A percentile compares a stretch with the other conserved stretches of the same genome.
These are phyloP conservation scores for Carallia pectinifolia DNA, from an alignment of 345 rosid species.

Conservation along the genomic window DNA sequence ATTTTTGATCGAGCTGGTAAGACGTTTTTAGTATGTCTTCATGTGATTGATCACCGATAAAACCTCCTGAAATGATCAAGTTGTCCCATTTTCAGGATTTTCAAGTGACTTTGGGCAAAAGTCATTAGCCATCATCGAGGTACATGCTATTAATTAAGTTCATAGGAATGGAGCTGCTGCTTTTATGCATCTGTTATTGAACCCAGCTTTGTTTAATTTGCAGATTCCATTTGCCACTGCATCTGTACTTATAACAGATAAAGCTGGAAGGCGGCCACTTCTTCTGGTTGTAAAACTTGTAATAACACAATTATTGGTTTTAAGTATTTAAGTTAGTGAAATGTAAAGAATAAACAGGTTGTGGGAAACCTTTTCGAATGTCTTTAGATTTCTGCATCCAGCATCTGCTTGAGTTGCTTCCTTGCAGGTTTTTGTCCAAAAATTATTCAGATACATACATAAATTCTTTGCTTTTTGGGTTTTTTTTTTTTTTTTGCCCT, in stretches of 20 bases:
- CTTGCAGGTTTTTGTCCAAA: conserved; percentile 13
- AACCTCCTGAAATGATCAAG: not conserved
- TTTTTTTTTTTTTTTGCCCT: not conserved
- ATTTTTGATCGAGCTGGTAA: conserved; percentile 51
- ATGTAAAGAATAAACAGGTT: not conserved
- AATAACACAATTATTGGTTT: not conserved
- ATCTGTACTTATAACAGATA: conserved; percentile 21
- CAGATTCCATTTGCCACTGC: conserved; percentile 18
- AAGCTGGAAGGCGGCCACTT: conserved; percentile 34
- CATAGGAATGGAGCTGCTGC: not conserved
- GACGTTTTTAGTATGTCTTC: not conserved
- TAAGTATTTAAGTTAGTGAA: not conserved
- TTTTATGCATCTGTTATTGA: not conserved
- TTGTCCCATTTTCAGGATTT: conserved; percentile 19
- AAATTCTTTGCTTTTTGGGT: too few species aligned
- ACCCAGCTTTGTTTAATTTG: not conserved
- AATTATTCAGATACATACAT: not conserved
- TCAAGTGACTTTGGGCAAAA: conserved; percentile 22
- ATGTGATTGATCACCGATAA: too few species aligned
- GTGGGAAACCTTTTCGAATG: not conserved
- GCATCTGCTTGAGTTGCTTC: conserved; percentile 21
- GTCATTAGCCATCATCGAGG: conserved; percentile 26
- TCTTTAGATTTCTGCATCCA: conserved; percentile 25
- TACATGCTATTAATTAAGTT: conserved; percentile 1
- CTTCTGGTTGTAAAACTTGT: conserved; percentile 20